Conservation (phyloP, 768 basidiomycete genomes). For the Rhodotorula toruloides region DNA sequence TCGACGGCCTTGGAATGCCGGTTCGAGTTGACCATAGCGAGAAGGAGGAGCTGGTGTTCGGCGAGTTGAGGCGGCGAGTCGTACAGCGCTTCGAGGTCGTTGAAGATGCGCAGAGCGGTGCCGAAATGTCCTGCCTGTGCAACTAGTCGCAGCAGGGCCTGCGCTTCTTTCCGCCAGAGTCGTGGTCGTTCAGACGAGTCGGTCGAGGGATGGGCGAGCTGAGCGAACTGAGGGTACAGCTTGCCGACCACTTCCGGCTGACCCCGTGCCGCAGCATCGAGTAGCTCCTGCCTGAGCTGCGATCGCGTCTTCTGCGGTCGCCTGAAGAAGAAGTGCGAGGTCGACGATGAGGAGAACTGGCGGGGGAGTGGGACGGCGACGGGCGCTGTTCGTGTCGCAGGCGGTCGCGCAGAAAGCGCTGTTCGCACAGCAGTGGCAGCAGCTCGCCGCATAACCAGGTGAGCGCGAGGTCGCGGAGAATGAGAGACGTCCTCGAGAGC, state of each 20-base stretch:
- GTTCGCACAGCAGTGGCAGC: not conserved
- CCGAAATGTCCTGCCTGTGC: not conserved
- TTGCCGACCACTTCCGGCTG: constrained; percentile 24
- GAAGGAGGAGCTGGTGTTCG: constrained; percentile 35
- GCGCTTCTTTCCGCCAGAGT: not conserved
- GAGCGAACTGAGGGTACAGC: constrained; percentile 29
- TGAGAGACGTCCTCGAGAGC: not conserved
- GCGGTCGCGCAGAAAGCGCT: not conserved
- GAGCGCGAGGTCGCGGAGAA: not conserved
- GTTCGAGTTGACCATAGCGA: constrained; percentile 2
- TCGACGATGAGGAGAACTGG: constrained; percentile 3
- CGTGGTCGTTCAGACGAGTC: constrained; percentile 11
- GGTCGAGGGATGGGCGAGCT: not conserved
- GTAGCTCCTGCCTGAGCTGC: constrained; percentile 23
- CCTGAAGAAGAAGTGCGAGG: constrained; percentile 28
- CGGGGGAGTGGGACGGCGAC: not conserved
- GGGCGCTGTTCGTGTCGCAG: not conserved
- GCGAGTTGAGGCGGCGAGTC: not conserved
- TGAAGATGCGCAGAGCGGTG: constrained; percentile 25
- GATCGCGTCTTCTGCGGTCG: not conserved
- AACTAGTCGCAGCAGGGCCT: constrained; percentile 18
- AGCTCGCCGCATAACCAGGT: constrained; percentile 2
- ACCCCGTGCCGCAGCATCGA: not conserved
- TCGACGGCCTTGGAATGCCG: constrained; percentile 6
- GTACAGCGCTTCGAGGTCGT: constrained; percentile 10